Percentiles rank a stretch among this genome's conserved stretches.
Evolutionary conservation across 1,284 basidiomycete species (phyloP).

Genomic region (Rhizopogon hawkerae): DNA sequence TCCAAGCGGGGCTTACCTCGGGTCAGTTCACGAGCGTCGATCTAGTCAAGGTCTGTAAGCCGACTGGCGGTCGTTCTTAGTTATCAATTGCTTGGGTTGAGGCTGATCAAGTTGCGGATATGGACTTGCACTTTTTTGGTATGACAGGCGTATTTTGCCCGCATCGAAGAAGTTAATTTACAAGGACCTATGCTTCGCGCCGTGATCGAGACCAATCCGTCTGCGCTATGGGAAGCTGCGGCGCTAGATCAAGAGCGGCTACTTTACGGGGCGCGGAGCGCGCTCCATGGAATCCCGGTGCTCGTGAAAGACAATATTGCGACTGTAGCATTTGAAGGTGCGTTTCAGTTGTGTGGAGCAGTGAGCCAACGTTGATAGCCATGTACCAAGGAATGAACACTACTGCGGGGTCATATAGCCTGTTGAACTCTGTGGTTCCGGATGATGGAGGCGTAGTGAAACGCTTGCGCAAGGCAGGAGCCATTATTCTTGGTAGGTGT

Average conservation of each 20-base stretch:
- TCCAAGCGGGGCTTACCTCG: constrained; percentile 44
- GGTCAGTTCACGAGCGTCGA: constrained; percentile 56
- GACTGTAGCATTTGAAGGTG: constrained; percentile 47
- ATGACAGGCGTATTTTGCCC: constrained; percentile 53
- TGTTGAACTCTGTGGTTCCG: constrained; percentile 50
- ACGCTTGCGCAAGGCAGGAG: constrained; percentile 54
- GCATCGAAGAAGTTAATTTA: constrained; percentile 66
- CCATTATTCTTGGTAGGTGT: constrained; percentile 48
- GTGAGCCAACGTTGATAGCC: not conserved
- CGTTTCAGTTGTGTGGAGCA: not conserved
- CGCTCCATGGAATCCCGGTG: constrained; percentile 62
- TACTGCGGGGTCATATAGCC: constrained; percentile 51
- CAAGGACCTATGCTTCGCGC: constrained; percentile 52
- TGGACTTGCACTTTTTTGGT: not conserved
- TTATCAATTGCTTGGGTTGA: not conserved
- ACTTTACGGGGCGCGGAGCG: constrained; percentile 38
- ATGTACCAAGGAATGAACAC: constrained; percentile 51
- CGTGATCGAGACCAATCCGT: constrained; percentile 56
- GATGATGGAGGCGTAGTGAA: constrained; percentile 56
- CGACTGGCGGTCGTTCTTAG: not conserved
- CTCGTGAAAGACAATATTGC: constrained; percentile 67
- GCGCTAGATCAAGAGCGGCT: constrained; percentile 48
- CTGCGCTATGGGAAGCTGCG: constrained; percentile 46
- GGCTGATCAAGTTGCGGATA: not conserved
- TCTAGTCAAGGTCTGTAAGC: constrained; percentile 44